Conservation (phyloP, 495 filamentous ascomycete genomes). For the Podospora conica region DNA sequence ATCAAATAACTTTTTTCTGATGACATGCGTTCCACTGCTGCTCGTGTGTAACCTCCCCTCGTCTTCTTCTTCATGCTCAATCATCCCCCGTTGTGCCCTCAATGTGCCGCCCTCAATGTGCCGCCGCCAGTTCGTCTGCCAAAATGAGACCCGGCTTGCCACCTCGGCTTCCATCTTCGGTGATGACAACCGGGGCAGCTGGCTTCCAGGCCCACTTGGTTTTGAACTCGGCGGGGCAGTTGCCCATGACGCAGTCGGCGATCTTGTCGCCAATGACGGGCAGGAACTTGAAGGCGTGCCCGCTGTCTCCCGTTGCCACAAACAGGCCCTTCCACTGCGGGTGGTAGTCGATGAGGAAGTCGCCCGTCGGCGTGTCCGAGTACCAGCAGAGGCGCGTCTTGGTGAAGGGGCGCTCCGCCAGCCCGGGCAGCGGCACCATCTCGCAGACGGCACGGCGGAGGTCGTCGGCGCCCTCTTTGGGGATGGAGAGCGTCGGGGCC, state of each 20-base stretch:
- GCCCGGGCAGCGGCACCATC: conserved; percentile 50
- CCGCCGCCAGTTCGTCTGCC: conserved; percentile 43
- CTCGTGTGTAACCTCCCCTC: neutral
- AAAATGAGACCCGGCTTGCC: conserved; percentile 51
- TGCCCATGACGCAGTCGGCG: conserved; percentile 57
- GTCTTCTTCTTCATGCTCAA: conserved; percentile 1
- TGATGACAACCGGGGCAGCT: conserved; percentile 30
- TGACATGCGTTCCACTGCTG: neutral
- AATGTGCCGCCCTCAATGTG: neutral
- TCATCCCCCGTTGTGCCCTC: neutral
- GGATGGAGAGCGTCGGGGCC: conserved; percentile 40
- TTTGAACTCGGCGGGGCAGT: conserved; percentile 49
- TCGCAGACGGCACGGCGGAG: conserved; percentile 56
- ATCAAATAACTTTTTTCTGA: neutral
- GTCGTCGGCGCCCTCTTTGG: conserved; percentile 53
- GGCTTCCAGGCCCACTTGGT: conserved; percentile 65
- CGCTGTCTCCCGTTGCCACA: conserved; percentile 76
- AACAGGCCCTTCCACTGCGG: conserved; percentile 62
- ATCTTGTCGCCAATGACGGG: conserved; percentile 77
- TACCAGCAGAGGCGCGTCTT: conserved; percentile 85
- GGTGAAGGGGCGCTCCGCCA: conserved; percentile 59
- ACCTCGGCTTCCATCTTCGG: conserved; percentile 62
- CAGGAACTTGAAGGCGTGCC: conserved; percentile 86
- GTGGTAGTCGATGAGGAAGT: conserved; percentile 77
- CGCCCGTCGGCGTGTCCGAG: conserved; percentile 69